Conservation (phyloP, 2,329 filamentous ascomycete genomes). For the Neurospora sp. region DNA sequence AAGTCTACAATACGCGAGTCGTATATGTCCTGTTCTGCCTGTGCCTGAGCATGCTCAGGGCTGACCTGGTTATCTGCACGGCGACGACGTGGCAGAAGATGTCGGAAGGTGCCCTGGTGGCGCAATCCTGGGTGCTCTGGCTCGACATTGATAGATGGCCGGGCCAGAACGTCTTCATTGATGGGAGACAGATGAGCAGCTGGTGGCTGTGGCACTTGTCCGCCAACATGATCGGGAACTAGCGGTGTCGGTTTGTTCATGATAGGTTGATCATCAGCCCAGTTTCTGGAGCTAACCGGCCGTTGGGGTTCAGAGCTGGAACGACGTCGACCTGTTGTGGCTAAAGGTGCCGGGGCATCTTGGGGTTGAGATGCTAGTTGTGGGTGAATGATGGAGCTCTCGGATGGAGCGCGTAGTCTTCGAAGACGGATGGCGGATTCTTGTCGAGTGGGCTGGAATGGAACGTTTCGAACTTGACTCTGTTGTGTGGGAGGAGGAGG, state of each 20-base stretch:
- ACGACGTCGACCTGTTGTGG: slow-evolving; percentile 10
- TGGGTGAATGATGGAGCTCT: neutral
- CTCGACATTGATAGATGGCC: neutral
- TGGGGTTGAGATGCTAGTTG: neutral
- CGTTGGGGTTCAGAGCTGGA: slow-evolving; percentile 19
- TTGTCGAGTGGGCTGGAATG: neutral
- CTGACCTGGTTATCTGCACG: neutral
- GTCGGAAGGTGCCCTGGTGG: neutral
- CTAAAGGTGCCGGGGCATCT: neutral
- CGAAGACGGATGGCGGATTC: neutral
- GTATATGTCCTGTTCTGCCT: slow-evolving; percentile 15
- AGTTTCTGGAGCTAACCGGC: slow-evolving; percentile 1
- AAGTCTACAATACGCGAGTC: slow-evolving; percentile 22
- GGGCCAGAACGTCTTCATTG: neutral
- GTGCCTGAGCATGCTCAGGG: neutral
- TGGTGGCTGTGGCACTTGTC: neutral
- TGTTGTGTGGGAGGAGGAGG: neutral
- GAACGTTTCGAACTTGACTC: neutral
- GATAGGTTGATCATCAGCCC: neutral
- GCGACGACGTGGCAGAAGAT: neutral
- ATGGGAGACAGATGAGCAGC: neutral
- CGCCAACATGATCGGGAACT: neutral
- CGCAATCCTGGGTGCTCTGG: neutral
- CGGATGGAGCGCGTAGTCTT: neutral
- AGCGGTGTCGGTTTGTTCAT: neutral